Evolutionary conservation across 306 rosid species (phyloP), one percentile per base, ranked within the genome.

Genomic region (Corylus heterophylla): DNA sequence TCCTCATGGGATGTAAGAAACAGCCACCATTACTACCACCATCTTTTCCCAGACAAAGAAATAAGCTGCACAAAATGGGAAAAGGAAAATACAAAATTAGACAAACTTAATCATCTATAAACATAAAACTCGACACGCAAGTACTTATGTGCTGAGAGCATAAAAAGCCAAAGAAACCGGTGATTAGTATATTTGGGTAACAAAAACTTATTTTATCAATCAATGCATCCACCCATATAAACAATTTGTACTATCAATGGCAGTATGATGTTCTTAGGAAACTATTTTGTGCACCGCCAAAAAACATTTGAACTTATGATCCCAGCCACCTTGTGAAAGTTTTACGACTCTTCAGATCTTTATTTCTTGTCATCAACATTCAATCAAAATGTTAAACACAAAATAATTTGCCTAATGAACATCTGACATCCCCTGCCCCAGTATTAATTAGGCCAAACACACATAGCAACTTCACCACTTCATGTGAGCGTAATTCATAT

Each of bases 31-130:
- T 75, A 12, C 77, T 76, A 62, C 82, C 69, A 67, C 83, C 87
- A 84, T 62, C 81, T 59, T 81, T 80, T 87, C 25, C 90, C 86
- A 52, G 90, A 87, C 81, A 88, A 82, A 54, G 94, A 88, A 75
- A 92, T 74, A 20, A 88, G 91, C 97, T 90, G 90, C 90, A 69
- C 54, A 85, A 74, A 39, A 39, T 12, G 51, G 2, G 17, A 25
- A 77, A 55, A 69, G 47, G 52, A 66, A 51, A 47, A 51, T 20
- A 74, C 44, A 79, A 42, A 20, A 74, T 74, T 51, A 75, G 72
- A 42, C 52, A 76, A 63, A 62, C 45, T 69, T 59, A 75, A 47
- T 66, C 71, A 69, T 7, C 35, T 39, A 12, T 4, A 9, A 35
- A 54, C 51, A 59, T 67, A 44, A n/a, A 68, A 68, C 17, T 42